phyloP scores from a whole-genome alignment of 2,329 filamentous ascomycete genomes.

The Zymoseptoria passerinii region DNA sequence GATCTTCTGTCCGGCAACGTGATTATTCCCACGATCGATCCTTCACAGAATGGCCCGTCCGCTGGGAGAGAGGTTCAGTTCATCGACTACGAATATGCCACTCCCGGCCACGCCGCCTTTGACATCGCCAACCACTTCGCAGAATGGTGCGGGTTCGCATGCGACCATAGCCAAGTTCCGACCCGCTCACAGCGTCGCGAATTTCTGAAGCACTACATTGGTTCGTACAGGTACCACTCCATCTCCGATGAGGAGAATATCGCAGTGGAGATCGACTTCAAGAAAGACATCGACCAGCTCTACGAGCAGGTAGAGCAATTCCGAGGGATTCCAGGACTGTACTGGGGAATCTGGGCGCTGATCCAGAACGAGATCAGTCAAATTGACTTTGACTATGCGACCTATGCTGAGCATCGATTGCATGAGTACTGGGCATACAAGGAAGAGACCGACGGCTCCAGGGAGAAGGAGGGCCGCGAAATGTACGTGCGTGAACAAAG shows the following conservation, averaged over 20 bases:
- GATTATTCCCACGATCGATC: conserved; percentile 52
- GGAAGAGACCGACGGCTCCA: conserved; percentile 58
- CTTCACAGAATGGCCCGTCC: conserved; percentile 19
- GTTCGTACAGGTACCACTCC: conserved; percentile 51
- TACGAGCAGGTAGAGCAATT: conserved; percentile 77
- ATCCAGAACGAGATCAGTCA: conserved; percentile 91
- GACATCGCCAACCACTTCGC: conserved; percentile 97
- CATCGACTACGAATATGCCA: conserved; percentile 98
- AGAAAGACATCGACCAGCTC: conserved; percentile 59
- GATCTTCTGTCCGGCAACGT: conserved; percentile 95
- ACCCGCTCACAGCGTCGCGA: conserved; percentile 65
- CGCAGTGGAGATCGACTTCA: conserved; percentile 38
- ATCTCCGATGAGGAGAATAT: conserved; percentile 37
- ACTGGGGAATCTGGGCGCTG: conserved; percentile 87
- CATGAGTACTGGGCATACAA: conserved; percentile 94
- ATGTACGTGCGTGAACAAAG: conserved; percentile 67
- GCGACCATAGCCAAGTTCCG: conserved; percentile 77
- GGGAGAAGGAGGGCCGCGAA: conserved; percentile 47
- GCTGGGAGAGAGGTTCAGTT: conserved; percentile 53
- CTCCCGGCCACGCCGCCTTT: conserved; percentile 87
- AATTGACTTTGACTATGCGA: conserved; percentile 94
- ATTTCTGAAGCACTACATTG: conserved; percentile 78
- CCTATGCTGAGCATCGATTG: conserved; percentile 76
- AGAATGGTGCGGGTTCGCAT: conserved; percentile 96
- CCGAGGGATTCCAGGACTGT: conserved; percentile 82